Evolutionary conservation across 2,329 filamentous ascomycete species (phyloP), one percentile per base, ranked within the genome.

Genomic region (Sporothrix brasiliensis): DNA sequence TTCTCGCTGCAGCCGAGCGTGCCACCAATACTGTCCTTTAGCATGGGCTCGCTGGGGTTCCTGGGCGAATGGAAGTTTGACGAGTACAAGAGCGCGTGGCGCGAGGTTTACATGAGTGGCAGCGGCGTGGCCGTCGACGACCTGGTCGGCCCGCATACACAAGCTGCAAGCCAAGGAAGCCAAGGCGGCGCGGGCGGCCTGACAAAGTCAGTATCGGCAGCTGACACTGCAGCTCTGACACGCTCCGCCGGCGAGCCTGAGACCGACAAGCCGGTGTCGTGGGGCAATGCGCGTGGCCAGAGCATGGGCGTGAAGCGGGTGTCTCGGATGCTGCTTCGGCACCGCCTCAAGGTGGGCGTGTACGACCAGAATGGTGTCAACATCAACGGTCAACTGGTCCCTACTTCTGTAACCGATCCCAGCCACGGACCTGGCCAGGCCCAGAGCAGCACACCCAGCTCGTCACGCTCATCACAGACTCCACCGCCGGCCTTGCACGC

Each of bases 41-140:
- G 93, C 78, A 97, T 99, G 92, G 95, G 95, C 6, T 96, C 94
- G 0, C 83, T 99, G 0, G 95, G 95, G 0, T 99, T 99, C 75
- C 82, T 99, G 9, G 94, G 94, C 19, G 94, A 98, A 80, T 99
- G 94, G 94, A 96, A 95, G 76, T 98, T 98, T 78, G 85, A 85
- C 7, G 94, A 98, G 76, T 92, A 96, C 81, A 97, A 97, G 80
- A 87, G 92, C 65, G 95, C 95, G 0, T 97, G 96, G 82, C 85
- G 93, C 65, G 92, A 97, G 78, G 92, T 95, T 68, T 97, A 96
- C 81, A 96, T 97, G 91, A 88, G 86, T 75, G 87, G 87, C 2
- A 87, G 85, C 73, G 81, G 82, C 58, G 85, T 87, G 10, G 78
- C 82, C 2, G 81, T 80, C 74, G 83, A 81, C 73, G 84, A 82